These are phyloP conservation scores for Acanthamoeba rhysodes DNA, from an alignment of 208 protist species.

Conservation along the genomic window DNA sequence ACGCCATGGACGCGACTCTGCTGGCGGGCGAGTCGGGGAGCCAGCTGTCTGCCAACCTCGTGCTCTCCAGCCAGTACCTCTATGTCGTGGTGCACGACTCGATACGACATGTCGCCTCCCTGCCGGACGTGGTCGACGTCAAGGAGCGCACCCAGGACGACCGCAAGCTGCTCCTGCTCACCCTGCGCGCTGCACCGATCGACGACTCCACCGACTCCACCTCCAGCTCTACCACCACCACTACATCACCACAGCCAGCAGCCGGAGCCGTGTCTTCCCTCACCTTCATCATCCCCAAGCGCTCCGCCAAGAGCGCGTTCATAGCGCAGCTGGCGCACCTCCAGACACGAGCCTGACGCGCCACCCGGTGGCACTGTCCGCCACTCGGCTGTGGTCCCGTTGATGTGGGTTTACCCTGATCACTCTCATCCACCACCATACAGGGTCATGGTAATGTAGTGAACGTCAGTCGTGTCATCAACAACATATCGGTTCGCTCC, in stretches of 20 bases:
- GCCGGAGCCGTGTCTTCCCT: background rate
- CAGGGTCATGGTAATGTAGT: too few species aligned
- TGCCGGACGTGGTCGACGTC: background rate
- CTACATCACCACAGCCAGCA: background rate
- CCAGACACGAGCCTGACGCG: too few species aligned
- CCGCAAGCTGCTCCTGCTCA: slow-evolving; percentile 5
- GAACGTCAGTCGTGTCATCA: too few species aligned
- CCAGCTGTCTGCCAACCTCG: slow-evolving; percentile 27
- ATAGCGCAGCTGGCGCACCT: background rate
- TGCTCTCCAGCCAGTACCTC: slow-evolving; percentile 1
- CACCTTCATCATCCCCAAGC: slow-evolving; percentile 5
- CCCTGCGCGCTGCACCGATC: background rate
- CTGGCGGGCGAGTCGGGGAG: background rate
- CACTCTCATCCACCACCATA: too few species aligned
- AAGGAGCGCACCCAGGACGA: background rate
- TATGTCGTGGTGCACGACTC: slow-evolving; percentile 7
- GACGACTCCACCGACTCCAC: background rate
- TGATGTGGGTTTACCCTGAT: too few species aligned
- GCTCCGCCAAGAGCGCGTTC: slow-evolving; percentile 18
- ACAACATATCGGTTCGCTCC: too few species aligned
- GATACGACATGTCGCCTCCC: background rate
- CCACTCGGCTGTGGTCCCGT: too few species aligned
- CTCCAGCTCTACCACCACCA: background rate
- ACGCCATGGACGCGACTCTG: slow-evolving; percentile 43
- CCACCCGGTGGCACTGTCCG: too few species aligned